Base-by-base conservation (phyloP, 805 yeast genomes). In the Starmerella vitae region DNA sequence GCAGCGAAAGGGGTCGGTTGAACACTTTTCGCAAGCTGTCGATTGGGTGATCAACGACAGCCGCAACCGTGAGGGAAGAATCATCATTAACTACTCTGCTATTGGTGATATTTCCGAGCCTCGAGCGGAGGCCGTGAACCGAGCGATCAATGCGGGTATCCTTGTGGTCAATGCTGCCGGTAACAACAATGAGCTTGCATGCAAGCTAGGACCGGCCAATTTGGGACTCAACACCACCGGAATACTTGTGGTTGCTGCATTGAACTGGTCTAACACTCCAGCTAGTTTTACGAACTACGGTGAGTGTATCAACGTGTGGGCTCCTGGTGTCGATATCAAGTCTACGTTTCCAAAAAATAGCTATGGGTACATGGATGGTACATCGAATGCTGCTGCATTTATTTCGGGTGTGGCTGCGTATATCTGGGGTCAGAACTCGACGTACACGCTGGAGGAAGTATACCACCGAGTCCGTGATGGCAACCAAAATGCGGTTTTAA, bases 381-480 rank as follows among this genome's bases (percentile, higher is more conserved):
- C 97, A 5, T 85, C 95, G 7, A 85, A 85, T 88, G 94, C 97
- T 12, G 78, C 94, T 18, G 95, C 96, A 30, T 93, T 85, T 54
- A 86, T 83, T 51, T 76, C 84, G 43, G 97, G 97, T 52, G 68
- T 86, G 56, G 72, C 85, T 52, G 74, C 94, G 4, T 86, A 86
- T 66, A 84, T 72, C 61, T 52, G 56, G 60, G 57, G 55, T 1
- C 50, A 53, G 48, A 49, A 43, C 20, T 37, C 47, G 15, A 14
- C 13, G 9, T 15, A 43, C 20, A 21, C 35, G 9, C 20, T 38
- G 20, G 22, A 8, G 7, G 43, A 46, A 15, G 19, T 46, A 24
- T 24, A n/a, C n/a, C 4, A n/a, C 5, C 25, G 31, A 2, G 22
- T 43, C n/a, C 34, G 34, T 4, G 28, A 7, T 13, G 44, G 37